A percentile compares a stretch with the other conserved stretches of the same genome.
Evolutionary conservation across 495 filamentous ascomycete genomes (phyloP).

Genomic region (Hypoxylon subgilvum): DNA sequence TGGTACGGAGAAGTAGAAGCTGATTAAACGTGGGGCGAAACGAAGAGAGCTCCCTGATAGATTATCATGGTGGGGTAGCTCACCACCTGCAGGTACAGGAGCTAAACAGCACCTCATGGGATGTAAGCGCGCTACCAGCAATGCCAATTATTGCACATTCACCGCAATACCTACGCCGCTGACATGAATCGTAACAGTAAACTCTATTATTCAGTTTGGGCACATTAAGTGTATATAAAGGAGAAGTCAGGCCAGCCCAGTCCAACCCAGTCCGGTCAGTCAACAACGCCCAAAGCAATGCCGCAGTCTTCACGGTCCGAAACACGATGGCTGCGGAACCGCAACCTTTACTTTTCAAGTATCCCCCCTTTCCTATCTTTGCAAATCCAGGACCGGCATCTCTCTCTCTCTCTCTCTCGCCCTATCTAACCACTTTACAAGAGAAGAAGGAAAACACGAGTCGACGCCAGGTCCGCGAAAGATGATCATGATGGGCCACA

Average conservation of each 20-base stretch:
- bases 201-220: constrained; percentile 37
- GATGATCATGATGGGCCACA: constrained; percentile 28
- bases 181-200: constrained; percentile 22
- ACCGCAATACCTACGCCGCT: too few species aligned
- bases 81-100: too few species aligned
- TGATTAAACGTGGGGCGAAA: too few species aligned
- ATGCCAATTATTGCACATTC: too few species aligned
- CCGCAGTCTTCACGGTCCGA: constrained; percentile 25
- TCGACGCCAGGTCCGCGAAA: constrained; percentile 43
- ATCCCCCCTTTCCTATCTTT: constrained; percentile 21
- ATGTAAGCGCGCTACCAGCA: too few species aligned
- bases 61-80: too few species aligned
- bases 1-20: too few species aligned
- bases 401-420: too few species aligned
- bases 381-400: constrained; percentile 20
- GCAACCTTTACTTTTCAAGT: constrained; percentile 10
- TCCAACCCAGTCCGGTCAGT: too few species aligned
- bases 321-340: constrained; percentile 31
- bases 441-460: constrained; percentile 18
- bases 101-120: too few species aligned
- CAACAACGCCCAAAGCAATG: constrained; percentile 35
- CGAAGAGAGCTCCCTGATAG: too few species aligned
- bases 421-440: constrained; percentile 43
- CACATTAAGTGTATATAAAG: constrained; percentile 44
- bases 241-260: too few species aligned